Base-by-base conservation (phyloP, 768 basidiomycete species). In the Naganishia randhawae region DNA sequence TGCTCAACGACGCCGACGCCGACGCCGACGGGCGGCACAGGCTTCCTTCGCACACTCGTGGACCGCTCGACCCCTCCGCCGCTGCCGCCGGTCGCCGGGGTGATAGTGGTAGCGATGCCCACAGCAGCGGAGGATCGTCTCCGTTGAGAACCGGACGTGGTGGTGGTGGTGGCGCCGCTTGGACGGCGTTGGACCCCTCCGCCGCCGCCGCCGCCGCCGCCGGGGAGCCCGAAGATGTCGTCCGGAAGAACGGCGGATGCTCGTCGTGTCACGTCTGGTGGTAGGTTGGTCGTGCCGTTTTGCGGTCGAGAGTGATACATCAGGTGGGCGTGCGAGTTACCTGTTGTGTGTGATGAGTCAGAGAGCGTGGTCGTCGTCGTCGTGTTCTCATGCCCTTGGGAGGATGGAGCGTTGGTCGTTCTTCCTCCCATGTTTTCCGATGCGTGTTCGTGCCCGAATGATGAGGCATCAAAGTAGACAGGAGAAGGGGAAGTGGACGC, bases 1-100 rank as follows among this genome's bases (percentile, higher is more conserved):
- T 39, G 22, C 22, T 41, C 57, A 5, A 48, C 45, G 11, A n/a
- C n/a, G n/a, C n/a, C n/a, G n/a, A n/a, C n/a, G n/a, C n/a, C n/a
- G n/a, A n/a, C n/a, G n/a, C n/a, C n/a, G n/a, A n/a, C n/a, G n/a
- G n/a, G n/a, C n/a, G 57, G 57, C 6, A 61, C 57, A 8, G 57
- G 57, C n/a, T 61, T 61, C 37, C 57, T 5, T 39, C 57, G 19
- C 33, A 61, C 37, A 19, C 57, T 61, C 27, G 35, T 27, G 22
- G 57, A 61, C 57, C 57, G 14, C 35, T 61, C 57, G 6, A 41
- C 22, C 7, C 37, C 57, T 1, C 33, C 57, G 10, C 25, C 45
- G 19, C 45, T n/a, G n/a, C n/a, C n/a, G n/a, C n/a, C n/a, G n/a
- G n/a, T n/a, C n/a, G n/a, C n/a, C n/a, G n/a, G n/a, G n/a, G n/a